Percentiles rank a stretch among this genome's conserved stretches.
These are phyloP conservation scores for Stephania japonica DNA, from an alignment of 164 flowering plant species.

Conservation along the genomic window DNA sequence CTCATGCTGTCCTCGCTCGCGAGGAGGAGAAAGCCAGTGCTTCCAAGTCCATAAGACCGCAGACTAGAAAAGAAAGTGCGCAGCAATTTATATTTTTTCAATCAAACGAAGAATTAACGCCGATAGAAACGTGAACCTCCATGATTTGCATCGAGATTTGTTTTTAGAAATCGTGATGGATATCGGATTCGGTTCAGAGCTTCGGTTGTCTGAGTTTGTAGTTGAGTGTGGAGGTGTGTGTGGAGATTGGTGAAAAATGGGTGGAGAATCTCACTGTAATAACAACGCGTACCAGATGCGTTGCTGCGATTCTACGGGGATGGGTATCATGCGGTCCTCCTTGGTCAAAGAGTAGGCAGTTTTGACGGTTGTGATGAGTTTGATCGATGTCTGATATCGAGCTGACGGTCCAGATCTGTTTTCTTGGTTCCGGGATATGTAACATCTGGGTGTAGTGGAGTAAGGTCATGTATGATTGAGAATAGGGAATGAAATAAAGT, in stretches of 20 bases:
- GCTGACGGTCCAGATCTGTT: background rate
- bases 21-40: slow-evolving; percentile 7
- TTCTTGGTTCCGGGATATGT: background rate
- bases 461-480: background rate
- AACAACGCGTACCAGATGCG: background rate
- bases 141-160: too few relatives aligned
- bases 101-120: too few relatives aligned
- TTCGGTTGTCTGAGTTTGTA: too few relatives aligned
- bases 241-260: background rate
- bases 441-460: background rate
- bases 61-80: background rate
- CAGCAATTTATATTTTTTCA: background rate
- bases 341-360: background rate
- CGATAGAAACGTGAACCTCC: too few relatives aligned
- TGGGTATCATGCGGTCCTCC: background rate
- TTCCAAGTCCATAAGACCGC: slow-evolving; percentile 8
- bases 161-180: too few relatives aligned
- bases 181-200: too few relatives aligned
- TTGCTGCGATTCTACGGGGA: background rate
- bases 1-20: slow-evolving; percentile 10
- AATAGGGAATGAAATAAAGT: background rate
- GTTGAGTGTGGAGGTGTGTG: background rate
- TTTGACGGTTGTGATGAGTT: background rate
- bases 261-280: background rate
- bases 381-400: background rate